A percentile compares a stretch with the other conserved stretches of the same genome.
These are phyloP conservation scores for Cryphonectria japonica DNA, from an alignment of 2,329 filamentous ascomycete genomes.

Conservation along the genomic window DNA sequence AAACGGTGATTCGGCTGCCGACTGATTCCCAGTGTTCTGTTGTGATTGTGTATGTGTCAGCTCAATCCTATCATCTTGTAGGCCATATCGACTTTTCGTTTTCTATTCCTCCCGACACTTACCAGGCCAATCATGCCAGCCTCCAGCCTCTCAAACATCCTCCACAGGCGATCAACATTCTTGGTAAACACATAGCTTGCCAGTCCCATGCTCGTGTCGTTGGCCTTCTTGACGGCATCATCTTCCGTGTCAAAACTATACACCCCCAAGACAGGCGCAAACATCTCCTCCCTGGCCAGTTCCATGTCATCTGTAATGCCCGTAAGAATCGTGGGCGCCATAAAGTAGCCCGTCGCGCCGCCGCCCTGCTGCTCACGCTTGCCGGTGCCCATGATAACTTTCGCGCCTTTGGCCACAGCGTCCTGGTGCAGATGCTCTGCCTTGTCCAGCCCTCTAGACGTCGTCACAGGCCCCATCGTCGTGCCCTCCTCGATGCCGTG, in stretches of 20 bases:
- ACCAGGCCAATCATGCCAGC: constrained; percentile 66
- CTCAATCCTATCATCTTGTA: neutral
- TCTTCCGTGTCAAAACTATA: constrained; percentile 38
- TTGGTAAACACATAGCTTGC: constrained; percentile 38
- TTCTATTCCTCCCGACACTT: neutral
- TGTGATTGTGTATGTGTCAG: too few relatives aligned
- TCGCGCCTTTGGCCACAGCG: constrained; percentile 32
- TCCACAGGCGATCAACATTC: constrained; percentile 40
- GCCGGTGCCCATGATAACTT: constrained; percentile 50
- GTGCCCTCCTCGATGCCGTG: constrained; percentile 36
- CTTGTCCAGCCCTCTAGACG: constrained; percentile 40
- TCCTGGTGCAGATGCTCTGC: constrained; percentile 36
- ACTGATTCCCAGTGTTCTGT: constrained; percentile 46
- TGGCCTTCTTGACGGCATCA: constrained; percentile 40
- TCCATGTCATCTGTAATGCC: constrained; percentile 42
- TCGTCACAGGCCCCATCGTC: constrained; percentile 43
- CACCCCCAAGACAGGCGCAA: constrained; percentile 31
- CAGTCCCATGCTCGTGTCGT: constrained; percentile 41
- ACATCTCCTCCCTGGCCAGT: constrained; percentile 32
- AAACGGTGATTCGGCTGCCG: constrained; percentile 32
- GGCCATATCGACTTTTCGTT: too few relatives aligned
- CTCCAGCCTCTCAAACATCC: constrained; percentile 56
- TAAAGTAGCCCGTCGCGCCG: constrained; percentile 68
- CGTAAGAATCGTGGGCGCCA: constrained; percentile 70
- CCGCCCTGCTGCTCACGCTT: constrained; percentile 35